These are phyloP conservation scores for Cryptococcus sp. DNA, from an alignment of 1,284 basidiomycete species.

Conservation along the genomic window DNA sequence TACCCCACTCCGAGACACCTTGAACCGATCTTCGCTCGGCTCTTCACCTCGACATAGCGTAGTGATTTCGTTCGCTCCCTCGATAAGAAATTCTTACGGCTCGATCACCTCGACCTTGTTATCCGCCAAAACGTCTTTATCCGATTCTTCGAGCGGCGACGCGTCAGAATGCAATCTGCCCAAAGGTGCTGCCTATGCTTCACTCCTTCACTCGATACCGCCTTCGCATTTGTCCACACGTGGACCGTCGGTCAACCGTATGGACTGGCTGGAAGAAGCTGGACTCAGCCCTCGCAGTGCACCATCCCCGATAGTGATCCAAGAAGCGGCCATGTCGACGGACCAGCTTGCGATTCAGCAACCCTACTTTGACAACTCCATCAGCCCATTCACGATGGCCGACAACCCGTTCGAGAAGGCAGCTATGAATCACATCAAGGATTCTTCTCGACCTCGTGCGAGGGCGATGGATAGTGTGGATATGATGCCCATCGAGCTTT, in stretches of 20 bases:
- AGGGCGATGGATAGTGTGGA: too few species aligned
- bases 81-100: background rate
- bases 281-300: constrained; percentile 11
- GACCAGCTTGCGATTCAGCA: too few species aligned
- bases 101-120: constrained; percentile 5
- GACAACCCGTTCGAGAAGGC: too few species aligned
- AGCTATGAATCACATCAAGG: too few species aligned
- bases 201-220: constrained; percentile 10
- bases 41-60: background rate
- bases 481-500: too few species aligned
- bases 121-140: background rate
- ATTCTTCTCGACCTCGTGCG: too few species aligned
- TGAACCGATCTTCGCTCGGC: background rate
- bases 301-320: constrained; percentile 4
- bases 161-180: background rate
- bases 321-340: too few species aligned
- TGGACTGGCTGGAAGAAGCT: constrained; percentile 11
- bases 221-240: background rate
- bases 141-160: background rate
- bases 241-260: constrained; percentile 8
- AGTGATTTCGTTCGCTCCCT: background rate
- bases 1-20: background rate
- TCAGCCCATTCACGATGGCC: too few species aligned
- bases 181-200: constrained; percentile 3
- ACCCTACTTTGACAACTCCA: too few species aligned